Conservation (phyloP, 495 filamentous ascomycete genomes). For the Annulohypoxylon moriforme region DNA sequence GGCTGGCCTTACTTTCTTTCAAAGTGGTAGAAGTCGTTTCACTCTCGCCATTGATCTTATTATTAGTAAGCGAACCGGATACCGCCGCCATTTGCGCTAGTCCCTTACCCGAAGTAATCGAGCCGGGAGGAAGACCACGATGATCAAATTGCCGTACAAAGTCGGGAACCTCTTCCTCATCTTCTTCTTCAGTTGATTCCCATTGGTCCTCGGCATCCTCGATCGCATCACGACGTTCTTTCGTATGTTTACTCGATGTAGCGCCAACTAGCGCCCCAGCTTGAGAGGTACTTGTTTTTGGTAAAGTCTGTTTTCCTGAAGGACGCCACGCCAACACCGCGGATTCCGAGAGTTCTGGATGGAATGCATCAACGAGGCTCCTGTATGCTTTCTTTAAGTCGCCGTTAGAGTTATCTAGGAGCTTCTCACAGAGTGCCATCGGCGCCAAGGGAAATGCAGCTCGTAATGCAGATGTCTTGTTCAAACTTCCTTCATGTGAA, state of each 20-base stretch:
- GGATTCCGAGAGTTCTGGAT: slow-evolving; percentile 21
- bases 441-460: slow-evolving; percentile 51
- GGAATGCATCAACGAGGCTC: slow-evolving; percentile 18
- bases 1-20: slow-evolving; percentile 44
- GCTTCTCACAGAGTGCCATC: slow-evolving; percentile 44
- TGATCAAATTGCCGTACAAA: slow-evolving; percentile 58
- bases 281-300: background rate
- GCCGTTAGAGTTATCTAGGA: slow-evolving; percentile 32
- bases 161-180: slow-evolving; percentile 45
- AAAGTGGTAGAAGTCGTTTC: slow-evolving; percentile 44
- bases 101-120: slow-evolving; percentile 58
- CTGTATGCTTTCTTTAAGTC: slow-evolving; percentile 37
- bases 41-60: slow-evolving; percentile 43
- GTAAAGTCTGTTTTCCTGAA: background rate
- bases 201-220: slow-evolving; percentile 14
- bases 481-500: slow-evolving; percentile 35
- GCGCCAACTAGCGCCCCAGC: background rate
- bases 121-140: slow-evolving; percentile 62
- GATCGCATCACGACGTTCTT: slow-evolving; percentile 2
- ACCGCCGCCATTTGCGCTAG: slow-evolving; percentile 52
- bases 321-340: slow-evolving; percentile 12
- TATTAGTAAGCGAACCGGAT: slow-evolving; percentile 38
- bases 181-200: background rate
- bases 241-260: background rate
- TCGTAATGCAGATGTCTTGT: slow-evolving; percentile 50